Percentiles rank a stretch among this genome's conserved stretches.
phyloP scores from a whole-genome alignment of 495 filamentous ascomycete species.

The Neurospora sp. region DNA sequence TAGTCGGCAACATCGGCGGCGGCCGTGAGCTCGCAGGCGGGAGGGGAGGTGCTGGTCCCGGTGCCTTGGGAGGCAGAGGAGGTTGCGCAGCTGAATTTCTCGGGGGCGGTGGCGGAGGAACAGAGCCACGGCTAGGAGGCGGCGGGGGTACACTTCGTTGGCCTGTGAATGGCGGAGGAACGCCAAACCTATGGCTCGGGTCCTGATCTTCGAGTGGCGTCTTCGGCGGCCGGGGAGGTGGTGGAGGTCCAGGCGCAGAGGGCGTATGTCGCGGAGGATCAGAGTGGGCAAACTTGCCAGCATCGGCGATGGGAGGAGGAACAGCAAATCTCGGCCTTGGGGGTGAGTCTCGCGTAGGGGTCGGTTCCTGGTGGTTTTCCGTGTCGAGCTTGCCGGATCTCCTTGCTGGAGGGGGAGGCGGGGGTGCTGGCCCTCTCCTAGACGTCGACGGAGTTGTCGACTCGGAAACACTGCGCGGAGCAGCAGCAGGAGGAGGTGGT shows the following conservation, averaged over 20 bases:
- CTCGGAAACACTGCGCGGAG: conserved; percentile 25
- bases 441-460: conserved; percentile 41
- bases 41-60: conserved; percentile 50
- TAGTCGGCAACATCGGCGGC: conserved; percentile 30
- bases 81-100: conserved; percentile 38
- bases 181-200: conserved; percentile 49
- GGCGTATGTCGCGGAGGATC: conserved; percentile 50
- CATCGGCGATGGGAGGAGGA: conserved; percentile 76
- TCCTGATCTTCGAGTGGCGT: conserved; percentile 59
- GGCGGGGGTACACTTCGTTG: conserved; percentile 62
- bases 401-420: conserved; percentile 70
- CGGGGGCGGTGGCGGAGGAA: conserved; percentile 56
- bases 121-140: conserved; percentile 58
- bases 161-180: conserved; percentile 75
- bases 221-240: conserved; percentile 82
- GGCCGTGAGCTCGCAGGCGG: conserved; percentile 37
- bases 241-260: conserved; percentile 63
- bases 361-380: conserved; percentile 37
- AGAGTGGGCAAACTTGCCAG: conserved; percentile 60
- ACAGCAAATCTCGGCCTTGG: conserved; percentile 62
- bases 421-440: conserved; percentile 64
- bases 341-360: conserved; percentile 48
- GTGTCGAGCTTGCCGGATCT: conserved; percentile 41
- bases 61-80: conserved; percentile 65
- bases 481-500: conserved; percentile 40